phyloP scores from a whole-genome alignment of 805 yeast species.

The Helenozyma rhizophorensis region DNA sequence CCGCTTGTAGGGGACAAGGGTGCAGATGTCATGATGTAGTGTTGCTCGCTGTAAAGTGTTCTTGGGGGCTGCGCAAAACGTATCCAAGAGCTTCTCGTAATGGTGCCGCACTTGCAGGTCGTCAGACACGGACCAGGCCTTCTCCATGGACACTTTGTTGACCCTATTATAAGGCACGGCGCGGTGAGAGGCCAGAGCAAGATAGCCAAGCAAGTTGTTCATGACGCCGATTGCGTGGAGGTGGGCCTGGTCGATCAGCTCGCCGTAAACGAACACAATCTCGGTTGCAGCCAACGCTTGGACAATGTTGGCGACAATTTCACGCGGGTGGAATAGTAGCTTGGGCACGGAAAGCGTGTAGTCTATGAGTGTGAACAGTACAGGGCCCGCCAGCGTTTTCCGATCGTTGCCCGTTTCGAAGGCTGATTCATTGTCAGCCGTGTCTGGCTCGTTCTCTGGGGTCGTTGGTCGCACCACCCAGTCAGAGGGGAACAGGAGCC shows the following conservation, averaged over 20 bases:
- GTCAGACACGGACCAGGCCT: conserved; percentile 30
- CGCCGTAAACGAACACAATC: conserved; percentile 24
- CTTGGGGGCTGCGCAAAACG: not conserved
- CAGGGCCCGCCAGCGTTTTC: not conserved
- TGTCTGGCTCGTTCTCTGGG: not conserved
- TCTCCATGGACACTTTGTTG: conserved; percentile 16
- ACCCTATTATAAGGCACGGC: conserved; percentile 1
- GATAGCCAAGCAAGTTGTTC: conserved; percentile 15
- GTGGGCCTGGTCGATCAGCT: conserved; percentile 23
- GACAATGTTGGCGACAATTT: conserved; percentile 11
- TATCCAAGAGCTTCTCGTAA: conserved; percentile 6
- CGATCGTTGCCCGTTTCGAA: not conserved
- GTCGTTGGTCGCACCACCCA: not conserved
- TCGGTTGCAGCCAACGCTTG: conserved; percentile 10
- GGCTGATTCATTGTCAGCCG: too few relatives aligned
- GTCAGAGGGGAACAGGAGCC: not conserved
- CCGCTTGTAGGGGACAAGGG: not conserved
- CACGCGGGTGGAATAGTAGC: conserved; percentile 9
- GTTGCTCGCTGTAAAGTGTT: not conserved
- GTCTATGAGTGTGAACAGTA: conserved; percentile 18
- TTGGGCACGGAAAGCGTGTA: conserved; percentile 15
- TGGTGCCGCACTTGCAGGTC: conserved; percentile 20
- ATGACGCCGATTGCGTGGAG: conserved; percentile 18
- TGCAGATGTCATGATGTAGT: not conserved
- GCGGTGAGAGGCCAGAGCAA: conserved; percentile 2